Evolutionary conservation across 345 rosid species (phyloP), one percentile per base, ranked within the genome.

Genomic region (rapeseed (Brassica napus)): DNA sequence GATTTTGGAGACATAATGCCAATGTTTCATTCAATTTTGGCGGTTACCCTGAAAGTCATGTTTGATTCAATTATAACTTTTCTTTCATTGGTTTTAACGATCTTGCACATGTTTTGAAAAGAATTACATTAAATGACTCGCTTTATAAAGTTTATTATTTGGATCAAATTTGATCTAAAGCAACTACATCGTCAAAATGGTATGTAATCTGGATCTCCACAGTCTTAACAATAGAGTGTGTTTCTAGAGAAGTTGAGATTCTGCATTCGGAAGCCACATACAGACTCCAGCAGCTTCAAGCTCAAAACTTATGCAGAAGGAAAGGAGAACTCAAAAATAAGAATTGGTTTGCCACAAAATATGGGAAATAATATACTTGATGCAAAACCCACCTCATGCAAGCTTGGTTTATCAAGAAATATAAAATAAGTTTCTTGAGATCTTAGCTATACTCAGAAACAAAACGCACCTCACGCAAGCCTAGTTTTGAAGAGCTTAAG

Each of bases 181-280:
- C 86, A 90, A 74, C 71, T 35, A 55, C 76, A 82, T n/a, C 70
- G 65, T 15, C 85, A 81, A 67, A 84, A 83, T 66, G 77, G 76
- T 26, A 77, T 69, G 32, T 44, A n/a, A 44, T 58, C 88, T 77
- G 87, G 79, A 76, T 76, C 86, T 74, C 83, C 81, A 1, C 58
- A 35, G 2, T 75, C 83, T 57, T 88, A 83, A 49, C 69, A 74
- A 44, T 72, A 84, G 71, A 65, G 59, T 66, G 76, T 74, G 31
- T 83, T 67, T 80, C 89, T 52, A 83, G 84, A 52, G 89, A 89
- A 74, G 76, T 74, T 35, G 84, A 82, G 54, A 26, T 26, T 63
- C 24, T 68, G 15, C 71, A 77, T 65, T 72, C 69, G 35, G 68
- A 82, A 34, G 60, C 64, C 24, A 68, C 71, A 49, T 87, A 68